Base-by-base conservation (phyloP, 2,329 filamentous ascomycete genomes). In the Ophiostoma angusticollis region DNA sequence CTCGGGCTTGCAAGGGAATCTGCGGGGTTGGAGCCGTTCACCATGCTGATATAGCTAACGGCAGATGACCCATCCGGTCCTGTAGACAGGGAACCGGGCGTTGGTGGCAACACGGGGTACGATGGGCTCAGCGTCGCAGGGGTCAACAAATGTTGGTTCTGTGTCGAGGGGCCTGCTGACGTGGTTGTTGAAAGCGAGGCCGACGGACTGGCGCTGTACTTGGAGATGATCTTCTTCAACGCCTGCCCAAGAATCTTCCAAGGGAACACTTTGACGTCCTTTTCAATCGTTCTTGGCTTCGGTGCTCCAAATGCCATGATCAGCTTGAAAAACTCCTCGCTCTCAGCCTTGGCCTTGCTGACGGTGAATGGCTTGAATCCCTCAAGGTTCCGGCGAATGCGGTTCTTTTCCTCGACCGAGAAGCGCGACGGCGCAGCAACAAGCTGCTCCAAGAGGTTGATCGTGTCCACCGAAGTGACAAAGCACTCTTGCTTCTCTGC, bases 261-360 rank as follows among this genome's bases (percentile, higher is more conserved):
- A 5, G 86, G 81, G 54, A 96, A 98, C 11, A 96, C 91, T 63
- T 98, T 98, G 55, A 98, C 87, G 54, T 96, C 89, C 64, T 98
- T 98, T 65, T 96, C 91, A 48, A 98, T 98, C 55, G 96, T 95
- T 46, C 91, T 74, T 14, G 91, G 91, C 61, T 96, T 96, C 2
- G 91, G 91, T 44, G 81, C 84, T 11, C 86, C 85, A 55, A 96
- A 96, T 2, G 78, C 84, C 91, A 98, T 98, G 62, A 98, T 96
- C 52, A 95, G 72, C 64, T 95, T 95, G 76, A 96, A 96, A 60
- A 96, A 96, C 40, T 93, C 85, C 58, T 96, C 89, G 56, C 84
- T 94, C 43, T 96, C 89, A 1, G 78, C 55, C 61, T 93, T 94
- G 42, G 79, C 78, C 61, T 98, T 98, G 50, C 86, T 94, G 14